Evolutionary conservation across 2,329 filamentous ascomycete genomes (phyloP).

Genomic region (Botrytis medusae): DNA sequence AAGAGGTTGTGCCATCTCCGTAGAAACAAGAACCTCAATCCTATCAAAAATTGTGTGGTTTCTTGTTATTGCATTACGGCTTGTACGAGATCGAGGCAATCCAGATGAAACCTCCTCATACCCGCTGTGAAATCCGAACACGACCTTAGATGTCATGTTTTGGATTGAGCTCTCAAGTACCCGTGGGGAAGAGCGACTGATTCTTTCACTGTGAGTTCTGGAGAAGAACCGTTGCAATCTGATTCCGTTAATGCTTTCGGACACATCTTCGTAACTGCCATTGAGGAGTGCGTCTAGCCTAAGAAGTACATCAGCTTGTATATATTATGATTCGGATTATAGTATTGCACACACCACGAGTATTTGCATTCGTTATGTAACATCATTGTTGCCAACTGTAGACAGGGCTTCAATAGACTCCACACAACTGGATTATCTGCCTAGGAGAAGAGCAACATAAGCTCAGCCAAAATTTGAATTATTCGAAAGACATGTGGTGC

Average conservation of each 20-base stretch:
- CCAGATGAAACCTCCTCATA: constrained; percentile 12
- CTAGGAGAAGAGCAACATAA: neutral
- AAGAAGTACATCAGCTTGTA: neutral
- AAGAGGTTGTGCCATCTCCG: constrained; percentile 8
- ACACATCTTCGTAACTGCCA: neutral
- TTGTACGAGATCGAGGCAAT: neutral
- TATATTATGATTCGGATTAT: too few species aligned
- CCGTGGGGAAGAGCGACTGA: neutral
- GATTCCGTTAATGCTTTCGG: neutral
- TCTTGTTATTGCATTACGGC: constrained; percentile 12
- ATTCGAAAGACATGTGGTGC: too few species aligned
- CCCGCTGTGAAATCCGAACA: constrained; percentile 6
- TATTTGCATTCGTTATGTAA: constrained; percentile 12
- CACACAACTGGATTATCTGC: constrained; percentile 1
- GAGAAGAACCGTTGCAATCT: constrained; percentile 5
- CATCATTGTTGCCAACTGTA: constrained; percentile 10
- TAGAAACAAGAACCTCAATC: neutral
- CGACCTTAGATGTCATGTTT: neutral
- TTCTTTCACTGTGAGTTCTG: neutral
- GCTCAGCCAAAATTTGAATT: neutral
- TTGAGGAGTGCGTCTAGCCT: constrained; percentile 14
- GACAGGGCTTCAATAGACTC: constrained; percentile 4
- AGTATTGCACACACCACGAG: neutral
- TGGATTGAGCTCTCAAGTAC: neutral
- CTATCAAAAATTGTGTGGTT: neutral